phyloP scores from a whole-genome alignment of 2,329 filamentous ascomycete species.

The Xylaria sp. region DNA sequence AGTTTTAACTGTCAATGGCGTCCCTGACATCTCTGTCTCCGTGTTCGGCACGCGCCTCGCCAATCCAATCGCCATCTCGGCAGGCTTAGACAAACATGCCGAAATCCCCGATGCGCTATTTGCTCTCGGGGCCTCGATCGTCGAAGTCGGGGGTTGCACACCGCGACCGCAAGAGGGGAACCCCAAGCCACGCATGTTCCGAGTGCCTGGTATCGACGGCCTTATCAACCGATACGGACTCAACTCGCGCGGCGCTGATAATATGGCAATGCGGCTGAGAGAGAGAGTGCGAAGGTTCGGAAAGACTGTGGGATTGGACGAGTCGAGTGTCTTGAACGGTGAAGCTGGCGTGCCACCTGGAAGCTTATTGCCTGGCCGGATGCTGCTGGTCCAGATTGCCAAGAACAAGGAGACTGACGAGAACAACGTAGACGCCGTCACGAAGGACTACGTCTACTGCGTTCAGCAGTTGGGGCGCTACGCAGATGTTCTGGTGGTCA shows the following conservation, averaged over 20 bases:
- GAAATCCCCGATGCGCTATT: constrained; percentile 88
- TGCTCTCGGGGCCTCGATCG: constrained; percentile 83
- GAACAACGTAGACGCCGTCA: constrained; percentile 82
- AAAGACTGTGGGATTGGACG: constrained; percentile 73
- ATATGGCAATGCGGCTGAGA: constrained; percentile 81
- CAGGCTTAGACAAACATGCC: constrained; percentile 93
- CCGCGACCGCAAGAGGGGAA: constrained; percentile 90
- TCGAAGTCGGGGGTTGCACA: constrained; percentile 93
- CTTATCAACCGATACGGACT: constrained; percentile 96
- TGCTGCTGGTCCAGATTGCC: constrained; percentile 91
- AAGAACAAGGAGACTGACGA: constrained; percentile 97
- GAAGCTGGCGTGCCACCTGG: constrained; percentile 82
- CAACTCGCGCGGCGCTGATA: constrained; percentile 89
- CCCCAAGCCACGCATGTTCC: constrained; percentile 86
- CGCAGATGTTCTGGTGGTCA: constrained; percentile 96
- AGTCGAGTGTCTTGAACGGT: constrained; percentile 79
- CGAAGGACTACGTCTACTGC: constrained; percentile 87
- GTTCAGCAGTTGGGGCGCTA: constrained; percentile 85
- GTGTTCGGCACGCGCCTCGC: constrained; percentile 81
- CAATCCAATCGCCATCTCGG: constrained; percentile 95
- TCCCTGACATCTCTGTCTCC: constrained; percentile 53
- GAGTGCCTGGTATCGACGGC: constrained; percentile 82
- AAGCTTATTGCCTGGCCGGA: constrained; percentile 77
- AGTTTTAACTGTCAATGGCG: constrained; percentile 48
- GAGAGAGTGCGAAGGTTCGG: constrained; percentile 83